Evolutionary conservation across 1,139 yeast species (phyloP), one percentile per base, ranked within the genome.

Genomic region (Debaryomycetaceae sp.): DNA sequence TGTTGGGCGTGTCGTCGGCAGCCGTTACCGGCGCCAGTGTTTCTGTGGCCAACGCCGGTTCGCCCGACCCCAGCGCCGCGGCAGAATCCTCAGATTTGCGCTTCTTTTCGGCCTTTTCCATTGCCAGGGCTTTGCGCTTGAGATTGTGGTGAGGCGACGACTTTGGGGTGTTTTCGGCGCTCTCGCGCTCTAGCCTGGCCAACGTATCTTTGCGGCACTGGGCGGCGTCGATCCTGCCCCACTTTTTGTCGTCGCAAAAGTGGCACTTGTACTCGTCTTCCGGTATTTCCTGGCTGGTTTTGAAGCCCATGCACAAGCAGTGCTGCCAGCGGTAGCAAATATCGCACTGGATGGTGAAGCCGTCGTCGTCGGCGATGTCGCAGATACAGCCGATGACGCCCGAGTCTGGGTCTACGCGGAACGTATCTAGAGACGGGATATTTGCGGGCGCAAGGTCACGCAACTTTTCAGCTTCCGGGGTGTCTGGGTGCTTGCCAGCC

Each of bases 241-340:
- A 65, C 34, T 59, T 60, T 15, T 44, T 38, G 35, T 70, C 70
- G 37, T 77, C 80, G 55, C 97, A 90, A 32, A 63, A 67, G 50
- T 82, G 83, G 49, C 98, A 87, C 27, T 74, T 64, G 49, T 82
- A 87, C 34, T 60, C 68, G 31, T 75, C 77, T 37, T 83, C 95
- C 0, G 95, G 95, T 0, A 78, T 92, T 33, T 78, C 77, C 21
- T 73, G 80, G 34, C 71, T 76, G 28, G 78, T 70, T 30, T 63
- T 65, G 39, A 80, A 82, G 6, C 81, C 82, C 72, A 83, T 85
- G 54, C 97, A 87, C 15, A 73, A 64, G 26, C 93, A 87, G 55
- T 87, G 97, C 49, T 86, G 95, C 96, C 96, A 87, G 37, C 95
- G 73, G 52, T 72, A 78, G 51, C 97, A 87, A 27, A 73, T 68